Conservation (phyloP, 345 rosid species). For the Anastatica hierochuntica region DNA sequence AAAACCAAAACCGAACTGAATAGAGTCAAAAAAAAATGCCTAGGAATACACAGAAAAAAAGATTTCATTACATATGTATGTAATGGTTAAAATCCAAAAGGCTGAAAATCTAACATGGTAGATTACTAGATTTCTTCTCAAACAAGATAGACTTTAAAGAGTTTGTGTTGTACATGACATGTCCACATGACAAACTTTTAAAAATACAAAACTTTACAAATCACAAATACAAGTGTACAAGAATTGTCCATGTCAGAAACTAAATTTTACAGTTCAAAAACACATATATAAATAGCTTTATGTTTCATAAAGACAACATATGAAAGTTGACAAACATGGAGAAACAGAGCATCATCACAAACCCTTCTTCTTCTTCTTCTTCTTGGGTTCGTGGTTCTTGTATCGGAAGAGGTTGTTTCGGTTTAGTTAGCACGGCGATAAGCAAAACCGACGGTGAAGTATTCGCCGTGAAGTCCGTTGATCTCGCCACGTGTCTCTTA, state of each 20-base stretch:
- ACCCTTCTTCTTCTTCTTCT: slow-evolving; percentile 22
- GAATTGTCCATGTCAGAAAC: slow-evolving; percentile 18
- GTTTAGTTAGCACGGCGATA: slow-evolving; percentile 38
- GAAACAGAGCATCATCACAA: slow-evolving; percentile 6
- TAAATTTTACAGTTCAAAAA: background rate
- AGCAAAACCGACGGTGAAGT: slow-evolving; percentile 29
- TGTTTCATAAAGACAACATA: background rate
- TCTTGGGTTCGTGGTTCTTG: slow-evolving; percentile 45
- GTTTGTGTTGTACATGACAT: slow-evolving; percentile 22
- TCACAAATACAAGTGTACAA: slow-evolving; percentile 8
- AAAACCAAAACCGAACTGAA: no score
- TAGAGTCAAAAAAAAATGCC: no score
- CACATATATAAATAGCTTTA: slow-evolving; percentile 16
- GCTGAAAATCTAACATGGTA: slow-evolving; percentile 6
- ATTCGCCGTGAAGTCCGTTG: slow-evolving; percentile 60
- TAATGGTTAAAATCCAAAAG: no score
- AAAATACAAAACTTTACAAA: slow-evolving; percentile 10
- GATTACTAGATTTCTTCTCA: no score
- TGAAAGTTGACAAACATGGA: slow-evolving; percentile 9
- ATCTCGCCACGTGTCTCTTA: slow-evolving; percentile 28
- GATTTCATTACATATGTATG: no score
- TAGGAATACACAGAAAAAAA: no score
- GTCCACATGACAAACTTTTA: slow-evolving; percentile 14
- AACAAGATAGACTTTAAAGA: slow-evolving; percentile 18
- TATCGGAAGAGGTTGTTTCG: slow-evolving; percentile 56